A percentile compares a stretch with the other conserved stretches of the same genome.
Evolutionary conservation across 345 rosid species (phyloP).

Genomic region (Citrus inodora): DNA sequence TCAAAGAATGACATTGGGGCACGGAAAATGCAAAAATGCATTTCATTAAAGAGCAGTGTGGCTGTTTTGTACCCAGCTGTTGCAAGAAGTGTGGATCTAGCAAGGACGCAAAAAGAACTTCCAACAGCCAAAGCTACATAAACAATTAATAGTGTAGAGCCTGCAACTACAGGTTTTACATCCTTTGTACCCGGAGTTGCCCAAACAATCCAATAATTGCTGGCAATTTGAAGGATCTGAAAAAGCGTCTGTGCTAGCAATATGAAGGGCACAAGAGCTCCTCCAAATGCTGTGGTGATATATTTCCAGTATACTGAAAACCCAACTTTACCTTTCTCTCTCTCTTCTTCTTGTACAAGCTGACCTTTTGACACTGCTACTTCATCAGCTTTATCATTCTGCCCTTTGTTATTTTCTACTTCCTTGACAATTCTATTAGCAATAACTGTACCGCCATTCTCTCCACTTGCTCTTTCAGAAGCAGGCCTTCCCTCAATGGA

Average conservation of each 20-base stretch:
- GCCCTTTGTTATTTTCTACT: slow-evolving; percentile 20
- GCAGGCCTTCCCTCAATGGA: slow-evolving; percentile 20
- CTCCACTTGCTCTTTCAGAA: slow-evolving; percentile 26
- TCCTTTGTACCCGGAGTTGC: slow-evolving; percentile 55
- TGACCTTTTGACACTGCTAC: slow-evolving; percentile 45
- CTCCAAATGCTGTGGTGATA: slow-evolving; percentile 56
- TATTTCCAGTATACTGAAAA: slow-evolving; percentile 63
- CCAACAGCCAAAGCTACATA: slow-evolving; percentile 55
- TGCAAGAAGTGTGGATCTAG: slow-evolving; percentile 39
- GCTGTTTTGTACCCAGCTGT: slow-evolving; percentile 61
- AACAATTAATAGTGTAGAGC: slow-evolving; percentile 39
- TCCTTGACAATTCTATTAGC: slow-evolving; percentile 10
- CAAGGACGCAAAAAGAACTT: slow-evolving; percentile 54
- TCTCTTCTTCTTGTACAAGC: slow-evolving; percentile 80
- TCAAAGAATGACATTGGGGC: slow-evolving; percentile 83
- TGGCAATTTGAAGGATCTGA: slow-evolving; percentile 55
- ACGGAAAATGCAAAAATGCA: slow-evolving; percentile 62
- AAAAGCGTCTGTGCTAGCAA: slow-evolving; percentile 48
- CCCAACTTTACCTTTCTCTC: slow-evolving; percentile 79
- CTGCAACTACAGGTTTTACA: slow-evolving; percentile 38
- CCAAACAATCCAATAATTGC: slow-evolving; percentile 88
- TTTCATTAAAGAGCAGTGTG: slow-evolving; percentile 49
- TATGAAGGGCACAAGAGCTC: slow-evolving; percentile 62
- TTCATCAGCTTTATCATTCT: slow-evolving; percentile 23
- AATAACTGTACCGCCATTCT: slow-evolving; percentile 1